Base-by-base conservation (phyloP, 2,329 filamentous ascomycete genomes). In the Fusarium cicatricum region DNA sequence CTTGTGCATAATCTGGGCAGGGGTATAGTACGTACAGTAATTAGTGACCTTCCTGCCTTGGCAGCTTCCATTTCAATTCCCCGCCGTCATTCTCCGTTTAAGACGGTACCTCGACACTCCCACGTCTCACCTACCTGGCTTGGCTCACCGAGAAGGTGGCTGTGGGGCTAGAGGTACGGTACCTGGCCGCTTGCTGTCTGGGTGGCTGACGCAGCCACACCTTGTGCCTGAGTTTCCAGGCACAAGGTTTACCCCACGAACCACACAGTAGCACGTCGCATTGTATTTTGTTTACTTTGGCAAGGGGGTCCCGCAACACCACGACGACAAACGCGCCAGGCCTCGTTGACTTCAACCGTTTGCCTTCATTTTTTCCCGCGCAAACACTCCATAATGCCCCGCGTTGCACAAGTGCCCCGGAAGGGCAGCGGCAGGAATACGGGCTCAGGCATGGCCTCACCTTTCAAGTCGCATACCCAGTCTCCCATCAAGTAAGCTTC, bases 331-430 rank as follows among this genome's bases (percentile, higher is more conserved):
- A 66, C 66, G 64, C 66, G 67, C 65, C 55, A 63, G 66, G 66
- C 64, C 52, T 66, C 48, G 43, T 54, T 40, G 19, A 65, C 47
- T 41, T 44, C 52, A 64, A 41, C 58, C 63, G 51, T 57, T 45
- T 57, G 58, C 57, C 53, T 56, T 44, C 39, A 61, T 54, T 40
- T n/a, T 32, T 32, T 23, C 29, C 50, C 48, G 52, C 44, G 42
- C 56, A 61, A 54, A 44, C 26, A 38, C 52, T 42, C 48, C 58
- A 79, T 69, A 53, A 86, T 86, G 84, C 80, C 84, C 77, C 82
- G 84, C 68, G 82, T 85, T 63, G 80, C 82, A 53, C 82, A 85
- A 68, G 77, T 74, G 29, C 79, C 82, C 62, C 83, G 83, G 63
- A 72, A 79, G 46, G 80, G 77, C 66, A 77, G 72, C 66, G 75